Base-by-base conservation (phyloP, 164 flowering plant genomes). In the Cinnamomum chago region DNA sequence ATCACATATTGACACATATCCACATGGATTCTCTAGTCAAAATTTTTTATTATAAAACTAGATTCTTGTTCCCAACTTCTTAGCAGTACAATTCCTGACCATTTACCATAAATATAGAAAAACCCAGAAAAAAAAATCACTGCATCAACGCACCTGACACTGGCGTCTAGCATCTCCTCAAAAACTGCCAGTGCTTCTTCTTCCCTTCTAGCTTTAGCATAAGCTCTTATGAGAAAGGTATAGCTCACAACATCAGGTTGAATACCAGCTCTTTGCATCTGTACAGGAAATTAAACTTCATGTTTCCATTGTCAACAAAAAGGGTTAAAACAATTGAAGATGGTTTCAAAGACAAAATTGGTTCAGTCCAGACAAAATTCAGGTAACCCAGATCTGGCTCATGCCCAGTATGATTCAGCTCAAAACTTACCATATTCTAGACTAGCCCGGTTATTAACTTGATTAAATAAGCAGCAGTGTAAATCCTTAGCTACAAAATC, bases 101-200 rank as follows among this genome's bases (percentile, higher is more conserved):
- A 27, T 5, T 27, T 14, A 18, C 3, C 47, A 66, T 35, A 15
- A 66, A 14, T 4, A 30, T 27, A 10, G 14, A 25, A 66, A 20
- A 27, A 18, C 6, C 7, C 12, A 24, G 10, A 20, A 35, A 68
- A 35, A 7, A 66, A 28, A 66, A 30, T 17, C 69, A 3, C 50
- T 14, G 24, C 55, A 30, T 17, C 62, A 3, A 80, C 82, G 65
- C 51, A 96, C 99, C 97, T 90, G 80, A 96, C 94, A 77, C 93
- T 92, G 50, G 98, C 95, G 86, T 92, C 97, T 75, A 96, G 89
- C 99, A 96, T 94, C 81, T 91, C 98, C 77, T 96, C 99, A 82
- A 96, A 96, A 79, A 96, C 97, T 65, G 98, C 95, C 62, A 94
- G 81, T 50, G 99, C 99, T 85, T 96, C 98, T 40, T 88, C 97